Percentiles rank a stretch among this genome's conserved stretches.
These are phyloP conservation scores for Lactifluus pinguis DNA, from an alignment of 768 basidiomycete genomes.

Conservation along the genomic window DNA sequence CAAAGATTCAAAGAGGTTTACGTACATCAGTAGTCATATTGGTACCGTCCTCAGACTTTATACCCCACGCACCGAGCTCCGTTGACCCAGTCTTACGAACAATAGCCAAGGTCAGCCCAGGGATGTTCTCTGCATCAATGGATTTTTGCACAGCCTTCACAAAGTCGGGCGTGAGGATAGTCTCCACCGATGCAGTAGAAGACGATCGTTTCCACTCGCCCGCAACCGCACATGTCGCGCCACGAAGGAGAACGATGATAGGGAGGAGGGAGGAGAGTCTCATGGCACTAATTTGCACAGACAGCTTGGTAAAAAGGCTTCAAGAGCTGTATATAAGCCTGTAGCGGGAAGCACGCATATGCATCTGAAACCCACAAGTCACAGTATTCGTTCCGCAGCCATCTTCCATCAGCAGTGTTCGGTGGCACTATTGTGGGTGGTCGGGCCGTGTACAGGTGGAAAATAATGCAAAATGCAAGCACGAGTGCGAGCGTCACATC, in stretches of 20 bases:
- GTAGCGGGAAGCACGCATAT: not conserved
- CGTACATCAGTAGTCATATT: constrained; percentile 15
- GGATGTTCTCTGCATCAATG: not conserved
- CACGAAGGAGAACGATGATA: not conserved
- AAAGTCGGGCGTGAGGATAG: constrained; percentile 8
- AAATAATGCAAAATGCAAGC: not conserved
- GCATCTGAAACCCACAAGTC: no score
- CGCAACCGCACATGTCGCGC: not conserved
- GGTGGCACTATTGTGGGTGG: not conserved
- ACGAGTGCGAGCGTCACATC: not conserved
- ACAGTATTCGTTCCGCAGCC: not conserved
- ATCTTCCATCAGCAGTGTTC: not conserved
- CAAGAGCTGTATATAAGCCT: not conserved
- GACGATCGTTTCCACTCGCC: not conserved
- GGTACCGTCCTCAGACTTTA: constrained; percentile 7
- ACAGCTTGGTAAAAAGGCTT: not conserved
- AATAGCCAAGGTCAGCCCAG: constrained; percentile 10
- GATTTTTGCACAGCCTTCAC: not conserved
- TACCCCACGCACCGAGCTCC: constrained; percentile 13
- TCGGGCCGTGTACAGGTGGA: not conserved
- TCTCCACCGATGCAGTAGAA: not conserved
- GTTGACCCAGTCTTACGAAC: not conserved
- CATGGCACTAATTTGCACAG: not conserved
- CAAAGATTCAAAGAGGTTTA: not conserved
- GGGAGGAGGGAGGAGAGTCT: not conserved